Conservation (phyloP, 441 rosid species). For the Dalechampia spathulata region DNA sequence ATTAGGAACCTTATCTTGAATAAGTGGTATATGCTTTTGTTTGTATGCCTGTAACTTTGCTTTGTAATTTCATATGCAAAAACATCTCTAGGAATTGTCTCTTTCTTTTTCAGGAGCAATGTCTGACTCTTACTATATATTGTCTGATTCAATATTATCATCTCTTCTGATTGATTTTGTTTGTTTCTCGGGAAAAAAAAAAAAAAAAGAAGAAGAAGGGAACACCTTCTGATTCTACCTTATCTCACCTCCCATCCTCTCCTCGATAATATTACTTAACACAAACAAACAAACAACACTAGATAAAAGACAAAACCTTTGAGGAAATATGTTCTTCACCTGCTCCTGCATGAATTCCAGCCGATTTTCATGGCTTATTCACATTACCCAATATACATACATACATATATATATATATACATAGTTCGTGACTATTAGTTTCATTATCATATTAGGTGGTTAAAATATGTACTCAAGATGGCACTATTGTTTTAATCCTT, state of each 20-base stretch:
- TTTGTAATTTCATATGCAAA: too few species aligned
- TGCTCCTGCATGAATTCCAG: conserved; percentile 22
- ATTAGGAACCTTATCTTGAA: conserved; percentile 20
- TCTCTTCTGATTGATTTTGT: too few species aligned
- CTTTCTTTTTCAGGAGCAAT: conserved; percentile 21
- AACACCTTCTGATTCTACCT: conserved; percentile 32
- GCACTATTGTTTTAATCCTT: too few species aligned
- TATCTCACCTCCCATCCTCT: conserved; percentile 30
- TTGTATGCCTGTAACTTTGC: not conserved
- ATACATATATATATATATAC: too few species aligned
- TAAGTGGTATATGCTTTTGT: not conserved
- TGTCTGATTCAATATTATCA: conserved; percentile 4
- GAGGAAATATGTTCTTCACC: too few species aligned
- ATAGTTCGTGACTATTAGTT: too few species aligned
- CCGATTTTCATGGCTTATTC: conserved; percentile 25
- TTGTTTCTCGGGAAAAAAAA: too few species aligned
- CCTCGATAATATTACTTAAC: too few species aligned
- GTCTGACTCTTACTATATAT: conserved; percentile 17
- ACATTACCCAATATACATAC: not conserved
- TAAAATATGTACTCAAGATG: too few species aligned
- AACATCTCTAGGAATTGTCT: conserved; percentile 15
- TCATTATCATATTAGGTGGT: too few species aligned
- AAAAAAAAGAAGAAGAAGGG: conserved; percentile 6
- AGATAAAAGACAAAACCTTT: too few species aligned
- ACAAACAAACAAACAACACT: too few species aligned